These are phyloP conservation scores for Taphrina populina DNA, from an alignment of 1,139 yeast genomes.

Conservation along the genomic window DNA sequence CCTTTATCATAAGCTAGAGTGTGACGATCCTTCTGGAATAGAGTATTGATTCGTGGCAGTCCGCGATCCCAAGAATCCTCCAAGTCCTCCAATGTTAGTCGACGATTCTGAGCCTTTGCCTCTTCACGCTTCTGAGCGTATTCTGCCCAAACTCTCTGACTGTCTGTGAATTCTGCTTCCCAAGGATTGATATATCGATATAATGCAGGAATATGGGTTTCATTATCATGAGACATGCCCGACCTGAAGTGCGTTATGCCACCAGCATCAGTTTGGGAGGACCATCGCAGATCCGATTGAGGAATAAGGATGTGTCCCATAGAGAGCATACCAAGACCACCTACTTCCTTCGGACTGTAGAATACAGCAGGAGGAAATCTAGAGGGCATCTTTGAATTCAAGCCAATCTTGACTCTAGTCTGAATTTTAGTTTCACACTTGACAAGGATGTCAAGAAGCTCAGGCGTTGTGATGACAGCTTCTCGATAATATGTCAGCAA, in stretches of 20 bases:
- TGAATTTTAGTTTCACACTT: conserved; percentile 92
- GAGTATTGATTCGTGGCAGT: conserved; percentile 88
- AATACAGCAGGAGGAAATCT: conserved; percentile 98
- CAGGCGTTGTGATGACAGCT: conserved; percentile 82
- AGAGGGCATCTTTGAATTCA: conserved; percentile 97
- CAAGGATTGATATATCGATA: conserved; percentile 91
- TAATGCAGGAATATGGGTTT: conserved; percentile 83
- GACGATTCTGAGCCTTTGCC: conserved; percentile 79
- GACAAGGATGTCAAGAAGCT: conserved; percentile 75
- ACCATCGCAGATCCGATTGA: conserved; percentile 86
- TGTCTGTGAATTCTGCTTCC: conserved; percentile 94
- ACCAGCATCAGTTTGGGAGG: conserved; percentile 91
- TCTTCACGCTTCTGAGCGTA: conserved; percentile 87
- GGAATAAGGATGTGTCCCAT: conserved; percentile 96
- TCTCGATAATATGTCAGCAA: conserved; percentile 88
- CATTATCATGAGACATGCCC: conserved; percentile 78
- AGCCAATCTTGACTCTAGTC: conserved; percentile 88
- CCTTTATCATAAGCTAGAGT: conserved; percentile 95
- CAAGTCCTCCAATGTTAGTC: conserved; percentile 87
- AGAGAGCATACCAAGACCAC: conserved; percentile 96
- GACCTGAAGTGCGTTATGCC: conserved; percentile 93
- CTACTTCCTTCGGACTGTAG: conserved; percentile 93
- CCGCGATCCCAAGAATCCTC: conserved; percentile 97
- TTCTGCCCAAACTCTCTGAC: conserved; percentile 97
- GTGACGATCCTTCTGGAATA: conserved; percentile 92